Percentiles rank a stretch among this genome's conserved stretches.
Evolutionary conservation across 352 stramenopile species (phyloP).

Genomic region (Phytophthora multivora): DNA sequence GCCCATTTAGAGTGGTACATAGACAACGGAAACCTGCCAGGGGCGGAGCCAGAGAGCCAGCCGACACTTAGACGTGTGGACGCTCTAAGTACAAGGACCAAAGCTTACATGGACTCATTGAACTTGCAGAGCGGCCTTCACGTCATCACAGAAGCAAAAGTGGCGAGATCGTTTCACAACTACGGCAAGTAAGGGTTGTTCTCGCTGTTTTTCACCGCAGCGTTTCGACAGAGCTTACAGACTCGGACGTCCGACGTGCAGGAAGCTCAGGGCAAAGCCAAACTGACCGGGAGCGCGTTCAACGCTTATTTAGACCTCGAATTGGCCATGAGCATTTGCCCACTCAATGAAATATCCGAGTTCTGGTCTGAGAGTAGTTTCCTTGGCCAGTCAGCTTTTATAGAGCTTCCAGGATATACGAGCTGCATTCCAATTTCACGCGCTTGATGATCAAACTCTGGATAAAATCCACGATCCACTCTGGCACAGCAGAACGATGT

Average conservation of each 20-base stretch:
- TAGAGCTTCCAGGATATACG: background rate
- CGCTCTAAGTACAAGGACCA: too few species aligned
- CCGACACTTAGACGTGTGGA: too few species aligned
- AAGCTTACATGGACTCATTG: background rate
- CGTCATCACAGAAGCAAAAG: background rate
- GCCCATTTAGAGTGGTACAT: too few species aligned
- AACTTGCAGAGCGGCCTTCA: background rate
- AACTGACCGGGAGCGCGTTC: background rate
- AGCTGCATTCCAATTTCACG: background rate
- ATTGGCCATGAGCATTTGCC: conserved; percentile 9
- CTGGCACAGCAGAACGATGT: background rate
- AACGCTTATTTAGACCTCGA: conserved; percentile 1
- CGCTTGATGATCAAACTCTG: background rate
- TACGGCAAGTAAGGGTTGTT: background rate
- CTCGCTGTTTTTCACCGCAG: conserved; percentile 2
- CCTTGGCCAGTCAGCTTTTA: background rate
- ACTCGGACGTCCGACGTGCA: background rate
- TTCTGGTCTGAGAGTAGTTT: conserved; percentile 1
- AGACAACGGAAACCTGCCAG: too few species aligned
- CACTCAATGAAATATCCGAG: conserved; percentile 3
- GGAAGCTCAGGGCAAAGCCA: background rate
- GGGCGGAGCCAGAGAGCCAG: too few species aligned
- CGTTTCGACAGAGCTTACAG: background rate
- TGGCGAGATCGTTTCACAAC: background rate
- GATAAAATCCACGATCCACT: background rate